Base-by-base conservation (phyloP, 2,329 filamentous ascomycete genomes). In the Cladosporium colombiae region DNA sequence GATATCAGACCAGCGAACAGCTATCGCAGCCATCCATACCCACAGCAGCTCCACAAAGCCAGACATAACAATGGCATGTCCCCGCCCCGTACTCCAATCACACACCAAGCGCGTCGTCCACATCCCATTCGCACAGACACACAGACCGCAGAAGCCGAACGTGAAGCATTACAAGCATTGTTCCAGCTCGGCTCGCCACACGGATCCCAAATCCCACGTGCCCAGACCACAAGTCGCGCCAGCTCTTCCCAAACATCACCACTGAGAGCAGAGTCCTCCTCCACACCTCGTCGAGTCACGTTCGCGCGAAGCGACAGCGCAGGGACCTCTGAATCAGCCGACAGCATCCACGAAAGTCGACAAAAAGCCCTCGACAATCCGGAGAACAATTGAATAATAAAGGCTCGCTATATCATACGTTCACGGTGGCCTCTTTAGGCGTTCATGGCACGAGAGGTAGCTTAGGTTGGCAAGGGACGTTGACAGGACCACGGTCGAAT, bases 151-250 rank as follows among this genome's bases (percentile, higher is more conserved):
- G 86, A 90, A 68, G 82, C 81, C 61, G 91, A 95, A 74, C 90
- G 93, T 73, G 91, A 94, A 72, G 91, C 91, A 6, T 88, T 94
- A 56, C 91, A 93, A 74, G 90, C 90, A 0, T 79, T 95, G 27
- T 81, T 94, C 29, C 93, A 93, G 73, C 90, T 95, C 87, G 92
- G 91, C 73, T 75, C 73, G 50, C 74, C 74, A 27, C 72, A 73
- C 50, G 69, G 67, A n/a, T 72, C 71, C 1, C 72, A 74, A 49
- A 91, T 70, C 23, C 61, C 68, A n/a, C 67, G 67, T 40, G 71
- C 40, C 8, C 64, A 62, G 25, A 56, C 66, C 57, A 29, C 61
- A 16, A 69, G 69, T 33, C 68, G 66, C 56, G 68, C 57, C 6
- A 70, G 64, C 62, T 70, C 69, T 56, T 68, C 44, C 63, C 72